Percentiles rank a stretch among this genome's conserved stretches.
phyloP scores from a whole-genome alignment of 2,329 filamentous ascomycete species.

The Tolypocladium cylindrosporum region DNA sequence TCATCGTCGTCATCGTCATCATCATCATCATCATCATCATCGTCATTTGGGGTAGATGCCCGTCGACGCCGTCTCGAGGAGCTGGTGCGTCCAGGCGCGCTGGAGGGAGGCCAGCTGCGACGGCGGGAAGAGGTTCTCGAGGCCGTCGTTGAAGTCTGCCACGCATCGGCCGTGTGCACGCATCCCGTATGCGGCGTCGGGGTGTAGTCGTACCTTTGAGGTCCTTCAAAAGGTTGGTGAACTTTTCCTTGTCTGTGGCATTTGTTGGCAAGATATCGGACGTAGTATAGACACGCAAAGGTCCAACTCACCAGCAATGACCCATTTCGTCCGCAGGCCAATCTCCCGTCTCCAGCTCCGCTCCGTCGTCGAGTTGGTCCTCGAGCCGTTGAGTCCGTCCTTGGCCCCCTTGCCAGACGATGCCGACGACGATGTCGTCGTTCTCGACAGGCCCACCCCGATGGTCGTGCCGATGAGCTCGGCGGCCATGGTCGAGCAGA shows the following conservation, averaged over 20 bases:
- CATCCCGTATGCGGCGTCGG: background rate
- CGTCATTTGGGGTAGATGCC: constrained; percentile 25
- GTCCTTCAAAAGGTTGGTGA: constrained; percentile 26
- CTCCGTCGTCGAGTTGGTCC: constrained; percentile 10
- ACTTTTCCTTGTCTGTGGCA: constrained; percentile 32
- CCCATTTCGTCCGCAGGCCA: constrained; percentile 29
- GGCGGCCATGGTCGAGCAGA: constrained; percentile 16
- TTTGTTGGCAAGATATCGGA: background rate
- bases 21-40: too few relatives aligned
- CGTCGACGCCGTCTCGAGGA: constrained; percentile 31
- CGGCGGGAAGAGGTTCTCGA: constrained; percentile 35
- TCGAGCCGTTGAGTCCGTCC: constrained; percentile 11
- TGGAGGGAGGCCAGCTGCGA: constrained; percentile 30
- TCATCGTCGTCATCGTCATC: constrained; percentile 6
- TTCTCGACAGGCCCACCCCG: constrained; percentile 19
- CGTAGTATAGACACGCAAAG: too few relatives aligned
- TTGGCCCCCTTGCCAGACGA: constrained; percentile 10
- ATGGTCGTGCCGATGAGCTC: constrained; percentile 32
- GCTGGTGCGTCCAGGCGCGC: constrained; percentile 34
- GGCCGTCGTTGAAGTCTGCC: constrained; percentile 36
- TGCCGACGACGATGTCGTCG: constrained; percentile 10
- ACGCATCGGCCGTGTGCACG: background rate
- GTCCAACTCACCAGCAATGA: constrained; percentile 25
- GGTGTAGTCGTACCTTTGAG: constrained; percentile 19
- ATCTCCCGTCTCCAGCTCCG: constrained; percentile 24